Evolutionary conservation across 768 basidiomycete species (phyloP), one percentile per base, ranked within the genome.

Genomic region (Calocybe indica): DNA sequence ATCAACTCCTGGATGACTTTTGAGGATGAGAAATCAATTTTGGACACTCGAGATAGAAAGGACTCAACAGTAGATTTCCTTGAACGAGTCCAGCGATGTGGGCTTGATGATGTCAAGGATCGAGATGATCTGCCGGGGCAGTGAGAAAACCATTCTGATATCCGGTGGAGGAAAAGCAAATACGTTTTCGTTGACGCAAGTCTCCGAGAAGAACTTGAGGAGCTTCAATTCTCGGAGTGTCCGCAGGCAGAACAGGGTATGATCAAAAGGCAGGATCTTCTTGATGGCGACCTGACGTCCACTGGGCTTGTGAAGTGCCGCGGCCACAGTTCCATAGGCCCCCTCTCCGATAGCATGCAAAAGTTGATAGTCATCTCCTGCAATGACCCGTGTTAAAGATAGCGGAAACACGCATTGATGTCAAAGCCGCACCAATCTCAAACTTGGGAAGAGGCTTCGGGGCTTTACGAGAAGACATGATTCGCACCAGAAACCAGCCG

Each of bases 221-320:
- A 96, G 73, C 69, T 96, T 95, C 63, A 96, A 76, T 69, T 96
- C 94, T 51, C 93, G 79, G 45, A 96, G 71, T 2, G 93, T 97
- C 49, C 87, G 78, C 61, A 95, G 70, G 57, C 88, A 91, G 71
- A 93, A 95, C 64, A 95, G 75, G 31, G 89, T 85, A 62, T 95
- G 93, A 59, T 95, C 93, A 65, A 96, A 95, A 7, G 92, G 93
- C 37, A 88, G 81, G 58, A 96, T 86, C 69, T 91, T 92, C 78
- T 95, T 97, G 70, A 95, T 94, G 37, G 93, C 94, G 11, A 97
- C 92, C 62, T 90, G 81, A 50, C 82, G 81, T 31, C 84, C 81
- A 6, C 83, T 80, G 5, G 88, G 86, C 56, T 80, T 79, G 68
- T 96, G 92, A 34, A 87, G 69, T 32, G 93, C 94, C 47, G 92